These are phyloP conservation scores for Paramecium caudatum DNA, from an alignment of 73 alveolate genomes.

Conservation along the genomic window DNA sequence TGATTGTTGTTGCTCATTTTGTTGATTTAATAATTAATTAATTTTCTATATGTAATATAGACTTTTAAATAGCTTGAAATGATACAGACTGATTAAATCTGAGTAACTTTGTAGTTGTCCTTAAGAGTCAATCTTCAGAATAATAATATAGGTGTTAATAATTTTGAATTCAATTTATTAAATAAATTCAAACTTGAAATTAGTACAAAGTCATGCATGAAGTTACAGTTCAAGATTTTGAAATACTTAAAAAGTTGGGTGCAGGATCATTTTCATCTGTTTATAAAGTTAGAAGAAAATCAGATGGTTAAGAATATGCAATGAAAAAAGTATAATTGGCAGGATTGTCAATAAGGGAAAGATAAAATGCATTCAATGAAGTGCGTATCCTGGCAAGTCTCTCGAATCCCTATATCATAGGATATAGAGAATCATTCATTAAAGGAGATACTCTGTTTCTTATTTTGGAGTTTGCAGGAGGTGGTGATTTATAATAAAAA, in stretches of 20 bases:
- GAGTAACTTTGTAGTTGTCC: too few species aligned
- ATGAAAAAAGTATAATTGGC: slow-evolving; percentile 66
- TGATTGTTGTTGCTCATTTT: neutral
- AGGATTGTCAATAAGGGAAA: slow-evolving; percentile 67
- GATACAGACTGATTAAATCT: too few species aligned
- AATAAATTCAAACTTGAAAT: slow-evolving; percentile 1
- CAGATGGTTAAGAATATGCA: slow-evolving; percentile 75
- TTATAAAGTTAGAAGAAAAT: slow-evolving; percentile 70
- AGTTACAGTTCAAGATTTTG: slow-evolving; percentile 60
- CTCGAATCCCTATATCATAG: slow-evolving; percentile 60
- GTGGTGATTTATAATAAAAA: slow-evolving; percentile 86
- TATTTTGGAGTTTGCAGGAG: slow-evolving; percentile 89
- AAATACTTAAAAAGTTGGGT: slow-evolving; percentile 72
- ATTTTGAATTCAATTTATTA: slow-evolving; percentile 32
- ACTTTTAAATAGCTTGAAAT: too few species aligned
- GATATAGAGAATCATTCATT: slow-evolving; percentile 75
- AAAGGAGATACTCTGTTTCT: slow-evolving; percentile 74
- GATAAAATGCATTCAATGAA: slow-evolving; percentile 77
- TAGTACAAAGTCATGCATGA: neutral
- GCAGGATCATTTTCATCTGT: slow-evolving; percentile 75
- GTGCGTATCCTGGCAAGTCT: slow-evolving; percentile 74
- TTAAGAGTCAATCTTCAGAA: too few species aligned
- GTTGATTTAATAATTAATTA: too few species aligned
- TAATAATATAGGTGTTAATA: slow-evolving; percentile 5
- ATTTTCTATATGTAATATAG: too few species aligned